These are phyloP conservation scores for Melastoma malabathricum DNA, from an alignment of 345 rosid species.

Conservation along the genomic window DNA sequence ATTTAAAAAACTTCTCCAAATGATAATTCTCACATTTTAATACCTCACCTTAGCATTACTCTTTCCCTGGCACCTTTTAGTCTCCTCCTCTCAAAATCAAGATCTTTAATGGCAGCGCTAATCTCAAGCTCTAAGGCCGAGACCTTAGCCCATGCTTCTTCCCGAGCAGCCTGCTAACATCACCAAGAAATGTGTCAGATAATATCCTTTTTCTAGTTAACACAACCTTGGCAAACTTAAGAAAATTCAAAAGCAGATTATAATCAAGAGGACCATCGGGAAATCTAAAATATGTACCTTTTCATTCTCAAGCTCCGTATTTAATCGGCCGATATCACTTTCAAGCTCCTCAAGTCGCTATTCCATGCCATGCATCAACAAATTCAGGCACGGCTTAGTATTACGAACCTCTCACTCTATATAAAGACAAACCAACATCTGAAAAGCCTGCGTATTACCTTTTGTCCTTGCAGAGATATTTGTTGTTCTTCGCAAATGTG, in stretches of 20 bases:
- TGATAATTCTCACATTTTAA: not conserved
- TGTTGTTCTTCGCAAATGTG: conserved; percentile 67
- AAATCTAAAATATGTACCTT: conserved; percentile 46
- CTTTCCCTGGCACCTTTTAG: conserved; percentile 95
- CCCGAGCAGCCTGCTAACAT: conserved; percentile 98
- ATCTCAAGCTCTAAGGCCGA: conserved; percentile 82
- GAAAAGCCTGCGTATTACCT: conserved; percentile 21
- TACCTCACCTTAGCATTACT: conserved; percentile 86
- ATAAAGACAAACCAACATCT: not conserved
- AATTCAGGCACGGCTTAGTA: not conserved
- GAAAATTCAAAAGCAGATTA: no score
- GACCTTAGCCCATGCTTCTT: conserved; percentile 96
- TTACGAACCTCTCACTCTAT: no score
- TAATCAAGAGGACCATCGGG: conserved; percentile 4
- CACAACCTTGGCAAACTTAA: conserved; percentile 2
- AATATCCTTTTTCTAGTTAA: conserved; percentile 7
- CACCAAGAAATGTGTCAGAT: conserved; percentile 52
- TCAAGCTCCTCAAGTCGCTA: conserved; percentile 85
- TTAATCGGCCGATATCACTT: conserved; percentile 37
- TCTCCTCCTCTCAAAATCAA: conserved; percentile 83
- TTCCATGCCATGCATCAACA: conserved; percentile 14
- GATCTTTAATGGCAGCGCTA: conserved; percentile 64
- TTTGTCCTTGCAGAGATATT: conserved; percentile 45
- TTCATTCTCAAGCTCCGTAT: conserved; percentile 65
- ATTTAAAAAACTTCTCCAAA: no score